Percentiles rank a stretch among this genome's conserved stretches.
These are phyloP conservation scores for Artemisia annua DNA, from an alignment of 129 eudicot species.

Conservation along the genomic window DNA sequence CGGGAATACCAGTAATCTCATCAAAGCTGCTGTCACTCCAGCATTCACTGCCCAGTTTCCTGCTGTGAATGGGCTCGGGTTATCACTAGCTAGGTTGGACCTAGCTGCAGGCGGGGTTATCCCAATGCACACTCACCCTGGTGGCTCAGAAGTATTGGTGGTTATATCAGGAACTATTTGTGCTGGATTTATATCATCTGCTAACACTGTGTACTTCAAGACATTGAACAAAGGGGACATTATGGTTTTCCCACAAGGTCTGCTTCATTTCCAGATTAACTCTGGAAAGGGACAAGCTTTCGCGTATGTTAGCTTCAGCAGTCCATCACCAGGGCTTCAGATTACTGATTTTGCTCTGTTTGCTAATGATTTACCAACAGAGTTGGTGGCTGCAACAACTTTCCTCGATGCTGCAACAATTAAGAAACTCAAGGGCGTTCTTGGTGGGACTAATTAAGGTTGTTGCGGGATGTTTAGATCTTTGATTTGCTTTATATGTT, in stretches of 20 bases:
- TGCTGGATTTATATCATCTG: conserved; percentile 82
- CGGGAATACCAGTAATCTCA: conserved; percentile 77
- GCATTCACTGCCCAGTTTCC: conserved; percentile 81
- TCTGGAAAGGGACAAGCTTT: conserved; percentile 49
- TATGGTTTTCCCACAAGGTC: conserved; percentile 92
- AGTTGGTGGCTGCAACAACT: conserved; percentile 58
- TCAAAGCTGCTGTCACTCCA: conserved; percentile 86
- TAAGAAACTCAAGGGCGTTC: conserved; percentile 92
- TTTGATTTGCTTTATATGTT: background rate
- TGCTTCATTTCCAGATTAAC: conserved; percentile 82
- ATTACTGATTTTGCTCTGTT: conserved; percentile 77
- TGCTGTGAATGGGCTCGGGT: conserved; percentile 76
- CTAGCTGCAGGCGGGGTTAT: conserved; percentile 72
- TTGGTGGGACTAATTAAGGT: conserved; percentile 67
- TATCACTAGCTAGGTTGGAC: conserved; percentile 74
- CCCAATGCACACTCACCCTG: conserved; percentile 98
- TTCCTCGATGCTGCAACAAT: conserved; percentile 67
- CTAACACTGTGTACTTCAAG: conserved; percentile 57
- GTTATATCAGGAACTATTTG: conserved; percentile 72
- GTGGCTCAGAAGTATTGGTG: conserved; percentile 65
- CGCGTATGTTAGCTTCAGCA: conserved; percentile 68
- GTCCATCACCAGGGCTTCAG: conserved; percentile 80
- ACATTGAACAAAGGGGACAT: conserved; percentile 65
- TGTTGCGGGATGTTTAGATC: background rate
- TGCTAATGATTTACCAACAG: conserved; percentile 68